Base-by-base conservation (phyloP, 148 eudicot genomes). In the Oxyria digyna region DNA sequence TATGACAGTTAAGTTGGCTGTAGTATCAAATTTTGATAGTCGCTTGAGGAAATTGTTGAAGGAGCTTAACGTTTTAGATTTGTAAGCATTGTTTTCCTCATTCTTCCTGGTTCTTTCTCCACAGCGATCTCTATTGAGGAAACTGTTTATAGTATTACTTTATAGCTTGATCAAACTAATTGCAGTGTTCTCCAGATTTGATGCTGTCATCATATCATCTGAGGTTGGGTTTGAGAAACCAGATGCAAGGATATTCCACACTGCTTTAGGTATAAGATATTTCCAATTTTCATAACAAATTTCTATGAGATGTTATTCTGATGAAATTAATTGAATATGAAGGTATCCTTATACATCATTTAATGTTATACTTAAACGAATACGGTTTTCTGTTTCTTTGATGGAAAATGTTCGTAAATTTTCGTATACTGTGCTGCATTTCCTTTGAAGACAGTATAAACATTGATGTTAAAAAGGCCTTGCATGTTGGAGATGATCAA, bases 171-270 rank as follows among this genome's bases (percentile, higher is more conserved):
- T 38, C 7, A 24, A 55, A n/a, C 12, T 23, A 29, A 68, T 35
- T 55, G 50, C 42, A 13, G 27, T 75, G 52, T 73, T 67, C 29
- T 63, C 18, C 72, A 95, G 99, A 85, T 95, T 95, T 78, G 96
- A 95, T 79, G 93, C 96, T 76, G 87, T 95, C 57, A 75, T 87
- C 74, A 83, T 91, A 73, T 95, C 99, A 65, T 88, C 96, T 3
- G 99, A 95, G 76, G 88, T 91, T 75, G 97, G 97, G 45, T 87
- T 67, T 71, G 99, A 95, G 78, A 95, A 95, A 74, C 99, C 99
- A 49, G 91, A 88, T 71, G 81, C 73, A 48, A 73, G 69, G 76
- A 91, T 95, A 79, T 95, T 95, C 72, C 46, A 79, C 77, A 80
- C 85, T 71, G 99, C 99, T 69, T 78, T 95, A 80, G 99, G 97